Evolutionary conservation across 2,329 filamentous ascomycete species (phyloP).

Genomic region (Penicillium sclerotiorum): DNA sequence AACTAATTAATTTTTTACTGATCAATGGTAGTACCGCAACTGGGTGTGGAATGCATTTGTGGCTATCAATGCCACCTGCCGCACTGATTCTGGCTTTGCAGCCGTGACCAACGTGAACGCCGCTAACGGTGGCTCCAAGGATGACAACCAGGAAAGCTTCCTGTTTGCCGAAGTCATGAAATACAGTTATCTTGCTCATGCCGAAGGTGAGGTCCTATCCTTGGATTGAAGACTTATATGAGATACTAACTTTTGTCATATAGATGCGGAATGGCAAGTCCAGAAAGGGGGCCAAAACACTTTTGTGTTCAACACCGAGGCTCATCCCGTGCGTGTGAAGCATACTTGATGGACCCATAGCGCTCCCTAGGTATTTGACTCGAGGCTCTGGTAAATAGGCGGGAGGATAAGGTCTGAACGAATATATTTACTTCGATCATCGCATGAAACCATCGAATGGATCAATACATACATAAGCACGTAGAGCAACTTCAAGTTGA

Average conservation of each 20-base stretch:
- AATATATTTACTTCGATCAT: constrained; percentile 15
- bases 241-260: constrained; percentile 15
- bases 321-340: constrained; percentile 53
- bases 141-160: constrained; percentile 82
- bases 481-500: no score
- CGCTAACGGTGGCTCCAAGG: constrained; percentile 60
- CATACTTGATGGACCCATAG: constrained; percentile 3
- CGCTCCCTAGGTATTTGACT: no score
- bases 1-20: constrained; percentile 4
- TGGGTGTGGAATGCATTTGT: constrained; percentile 81
- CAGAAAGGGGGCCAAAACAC: constrained; percentile 50
- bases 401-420: neutral
- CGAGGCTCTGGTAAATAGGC: constrained; percentile 5
- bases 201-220: constrained; percentile 35
- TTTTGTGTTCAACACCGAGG: constrained; percentile 68
- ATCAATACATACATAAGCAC: no score
- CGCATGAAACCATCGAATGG: no score
- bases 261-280: constrained; percentile 64
- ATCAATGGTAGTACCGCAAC: constrained; percentile 64
- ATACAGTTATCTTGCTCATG: constrained; percentile 75
- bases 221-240: neutral
- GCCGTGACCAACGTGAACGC: constrained; percentile 68
- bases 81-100: constrained; percentile 68
- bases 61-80: constrained; percentile 65
- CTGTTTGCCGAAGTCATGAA: constrained; percentile 87